Percentiles rank a stretch among this genome's conserved stretches.
phyloP scores from a whole-genome alignment of 208 protist species.

The Leptomonas pyrrhocoris region DNA sequence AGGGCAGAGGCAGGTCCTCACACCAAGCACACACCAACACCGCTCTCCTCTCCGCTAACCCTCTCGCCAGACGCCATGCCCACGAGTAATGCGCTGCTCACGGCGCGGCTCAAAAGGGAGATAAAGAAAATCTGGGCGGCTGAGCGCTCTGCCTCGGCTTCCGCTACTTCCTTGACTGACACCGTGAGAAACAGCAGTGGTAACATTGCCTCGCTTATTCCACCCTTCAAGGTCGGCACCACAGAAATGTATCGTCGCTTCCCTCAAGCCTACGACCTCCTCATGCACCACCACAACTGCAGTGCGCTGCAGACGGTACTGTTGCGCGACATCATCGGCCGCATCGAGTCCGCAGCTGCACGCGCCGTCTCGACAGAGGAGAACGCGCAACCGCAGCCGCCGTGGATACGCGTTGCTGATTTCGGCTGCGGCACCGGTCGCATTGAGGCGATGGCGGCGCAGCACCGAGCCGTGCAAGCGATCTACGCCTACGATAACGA shows the following conservation, averaged over 20 bases:
- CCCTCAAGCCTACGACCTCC: slow-evolving; percentile 71
- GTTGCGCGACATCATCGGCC: slow-evolving; percentile 45
- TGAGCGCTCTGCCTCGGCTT: background rate
- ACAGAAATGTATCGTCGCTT: slow-evolving; percentile 85
- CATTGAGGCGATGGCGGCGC: slow-evolving; percentile 59
- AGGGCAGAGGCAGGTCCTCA: background rate
- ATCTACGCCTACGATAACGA: slow-evolving; percentile 83
- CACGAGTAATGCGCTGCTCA: slow-evolving; percentile 26
- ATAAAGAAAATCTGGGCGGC: slow-evolving; percentile 38
- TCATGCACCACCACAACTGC: slow-evolving; percentile 83
- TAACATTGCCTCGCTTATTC: slow-evolving; percentile 34
- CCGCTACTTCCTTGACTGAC: background rate
- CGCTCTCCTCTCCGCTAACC: background rate
- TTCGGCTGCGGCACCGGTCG: slow-evolving; percentile 86
- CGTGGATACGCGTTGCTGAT: slow-evolving; percentile 59
- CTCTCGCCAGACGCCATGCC: slow-evolving; percentile 4
- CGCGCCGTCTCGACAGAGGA: background rate
- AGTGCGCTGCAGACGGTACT: slow-evolving; percentile 41
- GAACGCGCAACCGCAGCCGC: background rate
- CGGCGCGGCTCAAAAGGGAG: slow-evolving; percentile 19
- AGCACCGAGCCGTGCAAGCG: slow-evolving; percentile 46
- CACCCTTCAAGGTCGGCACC: slow-evolving; percentile 79
- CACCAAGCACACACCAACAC: background rate
- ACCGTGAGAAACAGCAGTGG: background rate
- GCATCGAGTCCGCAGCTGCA: slow-evolving; percentile 19